Conservation (phyloP, 2,329 filamentous ascomycete species). For the Xylariaceae sp. region DNA sequence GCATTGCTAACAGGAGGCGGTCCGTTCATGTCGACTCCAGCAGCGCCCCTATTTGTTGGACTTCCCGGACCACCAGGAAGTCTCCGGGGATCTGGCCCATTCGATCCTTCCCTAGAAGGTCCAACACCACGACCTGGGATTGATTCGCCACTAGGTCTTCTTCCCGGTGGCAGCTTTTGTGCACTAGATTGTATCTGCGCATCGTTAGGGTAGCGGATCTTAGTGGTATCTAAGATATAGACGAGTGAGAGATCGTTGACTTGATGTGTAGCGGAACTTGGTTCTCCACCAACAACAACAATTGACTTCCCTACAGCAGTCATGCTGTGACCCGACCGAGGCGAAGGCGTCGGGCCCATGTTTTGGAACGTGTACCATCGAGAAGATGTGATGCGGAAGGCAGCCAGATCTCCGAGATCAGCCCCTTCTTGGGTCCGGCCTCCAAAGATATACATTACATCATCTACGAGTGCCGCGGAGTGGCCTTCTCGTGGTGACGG, state of each 20-base stretch:
- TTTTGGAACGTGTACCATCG: slow-evolving; percentile 99
- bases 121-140: slow-evolving; percentile 33
- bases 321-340: slow-evolving; percentile 95
- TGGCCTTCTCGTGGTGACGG: slow-evolving; percentile 91
- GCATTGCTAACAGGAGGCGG: slow-evolving; percentile 32
- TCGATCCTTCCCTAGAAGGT: slow-evolving; percentile 48
- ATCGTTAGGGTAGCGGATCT: slow-evolving; percentile 94
- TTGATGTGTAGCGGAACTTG: slow-evolving; percentile 77
- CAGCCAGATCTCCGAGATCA: slow-evolving; percentile 88
- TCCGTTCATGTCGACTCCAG: slow-evolving; percentile 36
- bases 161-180: slow-evolving; percentile 37
- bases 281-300: slow-evolving; percentile 88
- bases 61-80: slow-evolving; percentile 33
- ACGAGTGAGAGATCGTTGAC: slow-evolving; percentile 80
- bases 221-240: slow-evolving; percentile 89
- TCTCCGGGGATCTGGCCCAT: slow-evolving; percentile 48
- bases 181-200: slow-evolving; percentile 39
- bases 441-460: slow-evolving; percentile 99
- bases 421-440: slow-evolving; percentile 89
- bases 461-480: slow-evolving; percentile 85
- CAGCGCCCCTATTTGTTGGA: slow-evolving; percentile 41
- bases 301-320: slow-evolving; percentile 89
- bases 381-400: slow-evolving; percentile 66
- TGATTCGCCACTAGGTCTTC: slow-evolving; percentile 41
- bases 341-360: slow-evolving; percentile 93